phyloP scores from a whole-genome alignment of 805 yeast species.

The Lipomyces mesembrius region DNA sequence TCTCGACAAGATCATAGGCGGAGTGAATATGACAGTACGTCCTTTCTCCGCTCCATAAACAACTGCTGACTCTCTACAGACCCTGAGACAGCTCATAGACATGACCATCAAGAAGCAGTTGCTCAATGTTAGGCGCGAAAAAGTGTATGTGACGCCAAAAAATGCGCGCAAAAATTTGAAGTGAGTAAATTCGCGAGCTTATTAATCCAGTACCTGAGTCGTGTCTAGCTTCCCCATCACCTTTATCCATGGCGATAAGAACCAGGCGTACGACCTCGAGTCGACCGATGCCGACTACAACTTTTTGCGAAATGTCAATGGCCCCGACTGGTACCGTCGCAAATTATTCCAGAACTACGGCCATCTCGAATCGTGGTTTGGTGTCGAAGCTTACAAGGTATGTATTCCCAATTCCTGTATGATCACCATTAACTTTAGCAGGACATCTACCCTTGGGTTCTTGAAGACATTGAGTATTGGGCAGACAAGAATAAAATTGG shows the following conservation, averaged over 20 bases:
- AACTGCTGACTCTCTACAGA: neutral
- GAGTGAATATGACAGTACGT: neutral
- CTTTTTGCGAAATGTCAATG: neutral
- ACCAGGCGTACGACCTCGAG: neutral
- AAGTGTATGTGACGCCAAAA: neutral
- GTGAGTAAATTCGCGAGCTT: neutral
- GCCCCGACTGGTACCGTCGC: neutral
- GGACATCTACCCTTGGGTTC: neutral
- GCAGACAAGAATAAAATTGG: neutral
- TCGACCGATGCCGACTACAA: constrained; percentile 4
- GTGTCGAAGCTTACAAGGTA: neutral
- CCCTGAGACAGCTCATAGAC: neutral
- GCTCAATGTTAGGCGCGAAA: neutral
- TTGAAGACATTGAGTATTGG: neutral
- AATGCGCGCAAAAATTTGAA: neutral
- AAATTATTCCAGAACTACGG: neutral
- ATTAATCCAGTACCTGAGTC: neutral
- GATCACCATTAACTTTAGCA: neutral
- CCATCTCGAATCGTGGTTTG: neutral
- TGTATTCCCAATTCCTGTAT: neutral
- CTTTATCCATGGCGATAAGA: neutral
- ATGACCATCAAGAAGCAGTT: neutral
- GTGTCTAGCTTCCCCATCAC: neutral
- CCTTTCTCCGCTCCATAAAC: neutral
- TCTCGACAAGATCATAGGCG: neutral